Percentiles rank a stretch among this genome's conserved stretches.
phyloP scores from a whole-genome alignment of 1,284 basidiomycete species.

The Leccinum fuscescens region DNA sequence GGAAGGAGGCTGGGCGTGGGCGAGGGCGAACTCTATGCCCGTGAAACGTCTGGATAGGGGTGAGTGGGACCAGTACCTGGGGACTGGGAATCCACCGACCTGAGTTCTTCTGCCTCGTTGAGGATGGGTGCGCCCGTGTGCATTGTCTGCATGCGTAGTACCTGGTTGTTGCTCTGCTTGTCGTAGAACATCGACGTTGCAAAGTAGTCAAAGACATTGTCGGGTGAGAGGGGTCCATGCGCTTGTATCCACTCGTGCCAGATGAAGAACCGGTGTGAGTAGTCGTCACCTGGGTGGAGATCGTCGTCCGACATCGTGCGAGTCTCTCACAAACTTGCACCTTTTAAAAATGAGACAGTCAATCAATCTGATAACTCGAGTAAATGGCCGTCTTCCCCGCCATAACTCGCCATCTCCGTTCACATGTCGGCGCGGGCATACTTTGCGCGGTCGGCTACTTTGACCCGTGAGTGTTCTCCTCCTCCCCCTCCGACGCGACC shows the following conservation, averaged over 20 bases:
- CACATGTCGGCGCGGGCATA: slow-evolving; percentile 56
- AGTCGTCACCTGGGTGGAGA: slow-evolving; percentile 75
- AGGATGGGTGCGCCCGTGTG: slow-evolving; percentile 67
- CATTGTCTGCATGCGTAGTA: slow-evolving; percentile 86
- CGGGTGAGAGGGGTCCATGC: slow-evolving; percentile 68
- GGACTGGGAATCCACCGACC: slow-evolving; percentile 42
- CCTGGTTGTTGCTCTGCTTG: slow-evolving; percentile 86
- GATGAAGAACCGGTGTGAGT: slow-evolving; percentile 77
- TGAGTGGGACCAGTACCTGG: slow-evolving; percentile 1
- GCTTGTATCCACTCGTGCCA: slow-evolving; percentile 84
- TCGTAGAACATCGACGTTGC: slow-evolving; percentile 86
- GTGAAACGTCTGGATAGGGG: slow-evolving; percentile 62
- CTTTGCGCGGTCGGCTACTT: slow-evolving; percentile 66
- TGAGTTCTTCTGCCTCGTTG: slow-evolving; percentile 79
- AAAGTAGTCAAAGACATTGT: slow-evolving; percentile 86
- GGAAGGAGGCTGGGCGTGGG: slow-evolving; percentile 72
- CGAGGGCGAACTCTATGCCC: slow-evolving; percentile 80
- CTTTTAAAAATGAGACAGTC: not conserved
- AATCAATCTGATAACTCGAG: not conserved
- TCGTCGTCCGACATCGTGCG: slow-evolving; percentile 58
- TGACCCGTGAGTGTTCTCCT: slow-evolving; percentile 40
- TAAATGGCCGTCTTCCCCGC: not conserved
- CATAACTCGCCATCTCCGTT: slow-evolving; percentile 43
- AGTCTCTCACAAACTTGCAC: not conserved
- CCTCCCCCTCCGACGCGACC: not conserved